Evolutionary conservation across 306 rosid species (phyloP).

Genomic region (Cyamopsis tetragonoloba): DNA sequence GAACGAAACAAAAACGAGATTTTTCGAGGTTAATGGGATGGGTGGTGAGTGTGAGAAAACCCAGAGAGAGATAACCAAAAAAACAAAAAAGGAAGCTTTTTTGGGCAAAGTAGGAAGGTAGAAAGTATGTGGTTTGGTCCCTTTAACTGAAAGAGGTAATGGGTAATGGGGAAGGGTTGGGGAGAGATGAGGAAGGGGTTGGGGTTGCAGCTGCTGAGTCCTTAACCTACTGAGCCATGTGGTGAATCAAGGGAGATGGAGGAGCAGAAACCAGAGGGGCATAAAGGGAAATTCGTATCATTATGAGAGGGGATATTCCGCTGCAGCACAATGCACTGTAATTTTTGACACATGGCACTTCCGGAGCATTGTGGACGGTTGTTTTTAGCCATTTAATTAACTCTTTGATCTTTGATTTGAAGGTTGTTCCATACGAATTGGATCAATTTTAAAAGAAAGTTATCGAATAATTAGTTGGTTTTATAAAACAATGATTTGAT

Average conservation of each 20-base stretch:
- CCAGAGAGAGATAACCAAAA: not conserved
- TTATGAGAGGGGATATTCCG: constrained; percentile 29
- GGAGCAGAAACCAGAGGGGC: constrained; percentile 24
- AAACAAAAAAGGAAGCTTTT: not conserved
- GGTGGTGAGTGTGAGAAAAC: not conserved
- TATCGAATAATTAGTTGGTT: too few relatives aligned
- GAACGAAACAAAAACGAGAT: not conserved
- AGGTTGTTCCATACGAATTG: too few relatives aligned
- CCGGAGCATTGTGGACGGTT: not conserved
- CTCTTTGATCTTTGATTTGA: too few relatives aligned
- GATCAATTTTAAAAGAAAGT: too few relatives aligned
- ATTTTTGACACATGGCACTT: constrained; percentile 23
- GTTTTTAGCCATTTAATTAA: not conserved
- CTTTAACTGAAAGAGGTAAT: not conserved
- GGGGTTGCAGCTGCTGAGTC: not conserved
- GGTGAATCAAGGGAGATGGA: not conserved
- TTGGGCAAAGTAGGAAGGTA: not conserved
- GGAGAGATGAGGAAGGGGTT: not conserved
- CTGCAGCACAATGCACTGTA: not conserved
- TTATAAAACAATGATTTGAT: too few relatives aligned
- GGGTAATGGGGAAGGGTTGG: not conserved
- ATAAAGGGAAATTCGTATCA: constrained; percentile 4
- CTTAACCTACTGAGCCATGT: constrained; percentile 10
- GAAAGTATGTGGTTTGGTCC: not conserved
- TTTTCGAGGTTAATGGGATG: constrained; percentile 9